phyloP scores from a whole-genome alignment of 768 basidiomycete species.

The Strobilomyces confusus region DNA sequence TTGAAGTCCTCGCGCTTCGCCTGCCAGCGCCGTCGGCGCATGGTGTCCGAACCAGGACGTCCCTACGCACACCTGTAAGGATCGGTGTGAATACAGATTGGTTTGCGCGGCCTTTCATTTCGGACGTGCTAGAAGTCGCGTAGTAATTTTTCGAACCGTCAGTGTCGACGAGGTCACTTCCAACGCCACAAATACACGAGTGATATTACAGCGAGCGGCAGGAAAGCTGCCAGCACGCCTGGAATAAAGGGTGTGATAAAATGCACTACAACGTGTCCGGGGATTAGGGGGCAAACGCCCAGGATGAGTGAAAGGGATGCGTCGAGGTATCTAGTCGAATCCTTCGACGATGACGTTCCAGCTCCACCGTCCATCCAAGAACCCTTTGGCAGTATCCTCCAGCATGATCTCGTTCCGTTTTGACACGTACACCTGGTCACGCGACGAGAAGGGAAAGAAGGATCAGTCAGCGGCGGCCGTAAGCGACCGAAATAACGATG shows the following conservation, averaged over 20 bases:
- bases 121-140: no score
- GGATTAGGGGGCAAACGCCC: background rate
- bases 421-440: constrained; percentile 82
- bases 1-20: no score
- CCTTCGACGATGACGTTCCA: constrained; percentile 76
- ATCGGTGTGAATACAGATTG: no score
- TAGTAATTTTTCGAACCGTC: no score
- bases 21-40: no score
- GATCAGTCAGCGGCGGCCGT: background rate
- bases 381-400: constrained; percentile 91
- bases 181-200: no score
- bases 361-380: constrained; percentile 78
- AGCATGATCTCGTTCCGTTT: constrained; percentile 94
- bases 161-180: no score
- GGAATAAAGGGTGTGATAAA: background rate
- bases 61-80: no score
- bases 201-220: no score
- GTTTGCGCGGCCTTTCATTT: no score
- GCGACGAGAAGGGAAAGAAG: background rate
- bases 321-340: constrained; percentile 44
- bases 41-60: no score
- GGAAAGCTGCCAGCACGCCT: constrained; percentile 4
- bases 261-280: background rate
- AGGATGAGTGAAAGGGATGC: background rate
- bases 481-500: constrained; percentile 6